Percentiles rank a stretch among this genome's conserved stretches.
Conservation (phyloP, 768 basidiomycete genomes). For the Austroboletus eburneus region DNA sequence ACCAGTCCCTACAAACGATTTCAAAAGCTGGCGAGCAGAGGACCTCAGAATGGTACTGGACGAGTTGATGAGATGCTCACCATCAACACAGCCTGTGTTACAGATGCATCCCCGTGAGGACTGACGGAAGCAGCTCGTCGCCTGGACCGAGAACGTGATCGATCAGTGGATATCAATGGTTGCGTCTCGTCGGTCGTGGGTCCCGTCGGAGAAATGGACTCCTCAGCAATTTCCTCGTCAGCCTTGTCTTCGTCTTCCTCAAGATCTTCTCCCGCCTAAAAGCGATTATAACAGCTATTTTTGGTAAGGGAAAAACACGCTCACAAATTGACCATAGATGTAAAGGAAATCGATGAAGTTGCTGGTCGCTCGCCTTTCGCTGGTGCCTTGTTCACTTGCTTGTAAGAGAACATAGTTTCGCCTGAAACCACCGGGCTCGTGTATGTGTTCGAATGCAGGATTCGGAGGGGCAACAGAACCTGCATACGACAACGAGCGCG, state of each 20-base stretch:
- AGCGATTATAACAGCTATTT: conserved; percentile 3
- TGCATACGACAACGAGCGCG: conserved; percentile 68
- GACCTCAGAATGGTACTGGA: conserved; percentile 1
- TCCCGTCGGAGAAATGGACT: conserved; percentile 5
- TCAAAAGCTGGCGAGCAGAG: conserved; percentile 59
- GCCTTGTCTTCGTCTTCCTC: conserved; percentile 78
- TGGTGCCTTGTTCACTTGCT: conserved; percentile 61
- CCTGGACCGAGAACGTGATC: conserved; percentile 51
- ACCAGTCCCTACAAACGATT: conserved; percentile 94
- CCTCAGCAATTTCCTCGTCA: conserved; percentile 48
- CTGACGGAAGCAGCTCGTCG: conserved; percentile 55
- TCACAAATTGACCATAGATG: conserved; percentile 93
- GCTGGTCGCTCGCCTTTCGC: conserved; percentile 60
- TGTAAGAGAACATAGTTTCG: conserved; percentile 79
- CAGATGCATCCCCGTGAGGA: conserved; percentile 79
- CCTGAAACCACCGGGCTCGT: conserved; percentile 92
- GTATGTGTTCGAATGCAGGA: conserved; percentile 88
- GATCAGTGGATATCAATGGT: conserved; percentile 44
- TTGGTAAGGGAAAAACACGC: conserved; percentile 28
- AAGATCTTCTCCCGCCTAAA: conserved; percentile 84
- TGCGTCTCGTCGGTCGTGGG: conserved; percentile 42
- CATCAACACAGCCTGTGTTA: conserved; percentile 91
- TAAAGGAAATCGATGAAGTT: conserved; percentile 95
- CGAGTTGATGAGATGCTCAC: conserved; percentile 37
- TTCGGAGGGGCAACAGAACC: conserved; percentile 50